phyloP scores from a whole-genome alignment of 2,329 filamentous ascomycete genomes.

The Neonectria coccinea region DNA sequence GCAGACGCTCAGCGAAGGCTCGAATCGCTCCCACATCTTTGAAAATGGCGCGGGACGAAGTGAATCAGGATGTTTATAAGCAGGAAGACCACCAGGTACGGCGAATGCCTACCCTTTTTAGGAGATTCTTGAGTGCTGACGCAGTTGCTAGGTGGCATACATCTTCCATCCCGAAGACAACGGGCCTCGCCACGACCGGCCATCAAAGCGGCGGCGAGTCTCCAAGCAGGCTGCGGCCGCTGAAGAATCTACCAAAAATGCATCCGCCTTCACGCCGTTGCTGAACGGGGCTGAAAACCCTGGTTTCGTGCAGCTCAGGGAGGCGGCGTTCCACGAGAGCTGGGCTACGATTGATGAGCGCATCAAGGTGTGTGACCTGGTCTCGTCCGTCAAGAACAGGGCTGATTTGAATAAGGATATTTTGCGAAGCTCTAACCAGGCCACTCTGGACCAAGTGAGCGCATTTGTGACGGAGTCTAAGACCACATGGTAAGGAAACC shows the following conservation, averaged over 20 bases:
- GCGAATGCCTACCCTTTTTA: background rate
- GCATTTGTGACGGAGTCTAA: conserved; percentile 63
- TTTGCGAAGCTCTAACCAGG: conserved; percentile 69
- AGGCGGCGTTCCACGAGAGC: conserved; percentile 68
- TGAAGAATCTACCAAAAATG: conserved; percentile 25
- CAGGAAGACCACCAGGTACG: conserved; percentile 61
- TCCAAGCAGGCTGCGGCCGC: conserved; percentile 53
- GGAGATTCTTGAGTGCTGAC: conserved; percentile 30
- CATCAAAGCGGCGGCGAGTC: conserved; percentile 69
- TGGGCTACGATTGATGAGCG: conserved; percentile 74
- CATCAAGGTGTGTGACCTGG: conserved; percentile 61
- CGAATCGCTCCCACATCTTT: background rate
- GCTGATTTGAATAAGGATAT: conserved; percentile 57
- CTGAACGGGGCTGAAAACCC: conserved; percentile 66
- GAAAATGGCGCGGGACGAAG: conserved; percentile 43
- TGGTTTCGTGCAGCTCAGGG: conserved; percentile 63
- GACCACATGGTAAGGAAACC: conserved; percentile 45
- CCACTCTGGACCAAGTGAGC: conserved; percentile 69
- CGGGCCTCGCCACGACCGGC: conserved; percentile 52
- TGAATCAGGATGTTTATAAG: conserved; percentile 44
- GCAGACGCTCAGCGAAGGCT: conserved; percentile 1
- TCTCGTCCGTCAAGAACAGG: conserved; percentile 38
- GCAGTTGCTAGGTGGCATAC: conserved; percentile 65
- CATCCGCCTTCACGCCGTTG: conserved; percentile 61
- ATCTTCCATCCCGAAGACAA: conserved; percentile 67